A percentile compares a stretch with the other conserved stretches of the same genome.
Conservation (phyloP, 1,284 basidiomycete genomes). For the Bjerkandera adusta region DNA sequence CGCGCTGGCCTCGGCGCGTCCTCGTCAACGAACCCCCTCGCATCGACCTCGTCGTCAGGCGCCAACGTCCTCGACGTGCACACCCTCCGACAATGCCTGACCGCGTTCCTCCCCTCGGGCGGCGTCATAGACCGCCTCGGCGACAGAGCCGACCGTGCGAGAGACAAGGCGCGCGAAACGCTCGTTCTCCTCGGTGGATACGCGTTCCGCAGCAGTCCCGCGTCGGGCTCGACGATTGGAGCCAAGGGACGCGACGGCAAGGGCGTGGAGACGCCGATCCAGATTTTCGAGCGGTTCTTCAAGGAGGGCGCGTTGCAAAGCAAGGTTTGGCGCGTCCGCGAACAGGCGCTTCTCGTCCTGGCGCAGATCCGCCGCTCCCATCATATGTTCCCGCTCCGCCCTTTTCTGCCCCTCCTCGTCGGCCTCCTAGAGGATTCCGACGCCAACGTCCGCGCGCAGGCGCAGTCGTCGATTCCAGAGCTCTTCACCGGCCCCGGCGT, state of each 20-base stretch:
- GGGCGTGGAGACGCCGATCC: constrained; percentile 71
- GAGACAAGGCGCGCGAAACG: constrained; percentile 74
- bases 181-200: constrained; percentile 70
- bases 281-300: constrained; percentile 74
- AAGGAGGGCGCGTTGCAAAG: constrained; percentile 73
- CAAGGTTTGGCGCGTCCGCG: constrained; percentile 80
- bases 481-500: constrained; percentile 83
- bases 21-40: constrained; percentile 35
- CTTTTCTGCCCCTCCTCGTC: constrained; percentile 81
- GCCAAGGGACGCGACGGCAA: constrained; percentile 60
- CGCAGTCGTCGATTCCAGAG: constrained; percentile 77
- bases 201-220: constrained; percentile 57
- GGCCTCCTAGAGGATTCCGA: constrained; percentile 90
- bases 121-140: constrained; percentile 83
- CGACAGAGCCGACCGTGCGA: constrained; percentile 69
- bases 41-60: constrained; percentile 46
- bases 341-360: constrained; percentile 71
- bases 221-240: constrained; percentile 37
- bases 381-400: constrained; percentile 77
- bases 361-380: constrained; percentile 66
- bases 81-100: constrained; percentile 59
- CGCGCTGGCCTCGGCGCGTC: constrained; percentile 36
- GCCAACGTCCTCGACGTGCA: constrained; percentile 47
- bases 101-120: constrained; percentile 67
- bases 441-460: constrained; percentile 83